Evolutionary conservation across 1,139 yeast genomes (phyloP), one percentile per base, ranked within the genome.

Genomic region (Sugiyamaella xylanicola): DNA sequence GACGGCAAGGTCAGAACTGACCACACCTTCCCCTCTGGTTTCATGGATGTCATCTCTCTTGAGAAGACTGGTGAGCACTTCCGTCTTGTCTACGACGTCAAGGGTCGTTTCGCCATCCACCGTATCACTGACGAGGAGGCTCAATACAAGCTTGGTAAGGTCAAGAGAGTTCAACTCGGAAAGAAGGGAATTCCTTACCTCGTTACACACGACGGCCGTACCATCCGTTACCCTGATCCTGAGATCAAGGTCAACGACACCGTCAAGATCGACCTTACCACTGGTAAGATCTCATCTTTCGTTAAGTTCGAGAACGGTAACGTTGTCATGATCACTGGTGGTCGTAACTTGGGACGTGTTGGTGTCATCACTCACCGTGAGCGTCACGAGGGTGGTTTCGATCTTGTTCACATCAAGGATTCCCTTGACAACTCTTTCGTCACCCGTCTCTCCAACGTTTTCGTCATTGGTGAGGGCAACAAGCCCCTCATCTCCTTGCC

Each of bases 1-100:
- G 99, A 93, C 77, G 96, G 95, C 78, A 93, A 93, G 85, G 97
- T 92, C 73, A 91, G 99, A 89, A 92, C 99, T 69, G 98, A 93
- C 80, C 77, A 95, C 68, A 92, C 98, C 67, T 92, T 76, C 96
- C 99, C 99, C 78, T 89, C 98, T 74, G 99, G 99, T 75, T 91
- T 92, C 88, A 91, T 91, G 97, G 99, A 92, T 77, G 98, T 92
- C 72, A 89, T 92, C 80, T 72, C 96, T 66, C 83, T 92, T 74
- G 98, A 92, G 77, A 96, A 96, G 76, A 92, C 98, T 79, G 91
- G 92, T 79, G 98, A 92, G 83, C 85, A 92, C 91, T 92, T 92
- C 90, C 92, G 98, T 85, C 89, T 92, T 76, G 86, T 92, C 74
- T 92, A 91, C 84, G 98, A 92, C 77, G 86, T 90, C 77, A 92